Base-by-base conservation (phyloP, 2,329 filamentous ascomycete genomes). In the Cercospora berteroae region DNA sequence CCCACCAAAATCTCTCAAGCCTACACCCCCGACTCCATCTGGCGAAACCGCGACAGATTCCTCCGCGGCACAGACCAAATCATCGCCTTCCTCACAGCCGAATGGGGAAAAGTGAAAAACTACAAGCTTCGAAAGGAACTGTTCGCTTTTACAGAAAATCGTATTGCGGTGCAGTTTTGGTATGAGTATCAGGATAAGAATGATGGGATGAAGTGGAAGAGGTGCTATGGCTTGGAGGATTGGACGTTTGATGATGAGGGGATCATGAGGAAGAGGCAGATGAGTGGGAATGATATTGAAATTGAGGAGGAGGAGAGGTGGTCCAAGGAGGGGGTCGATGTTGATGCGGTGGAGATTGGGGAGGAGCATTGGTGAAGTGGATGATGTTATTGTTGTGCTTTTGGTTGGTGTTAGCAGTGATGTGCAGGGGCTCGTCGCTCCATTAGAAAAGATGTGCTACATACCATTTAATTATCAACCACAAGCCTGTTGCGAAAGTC, bases 71-170 rank as follows among this genome's bases (percentile, higher is more conserved):
- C 88, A 1, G 85, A 87, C 6, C 86, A 83, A 18, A 93, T 96
- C 68, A 82, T 88, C 60, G 80, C 80, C 1, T 92, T 94, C 72
- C 76, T 96, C 62, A 85, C 84, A 0, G 81, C 86, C 55, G 96
- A 96, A 76, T 96, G 92, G 92, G 79, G 84, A 52, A 86, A 83
- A 20, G 93, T 96, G 77, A 81, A 86, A 52, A 87, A 84, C 16
- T 96, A 96, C 74, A 84, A 85, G 0, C 83, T 96, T 64, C 86
- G 92, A 63, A 96, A 96, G 78, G 93, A 96, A 77, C 82, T 96
- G 1, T 96, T 96, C 78, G 84, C 91, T 1, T 95, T 93, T 74
- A 84, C 81, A 0, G 88, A 89, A 42, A 83, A 94, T 78, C 90
- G 87, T 79, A 94, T 94, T 70, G 92, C 92, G 0, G 93, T 96